These are phyloP conservation scores for Collybia sp. DNA, from an alignment of 768 basidiomycete species.

Conservation along the genomic window DNA sequence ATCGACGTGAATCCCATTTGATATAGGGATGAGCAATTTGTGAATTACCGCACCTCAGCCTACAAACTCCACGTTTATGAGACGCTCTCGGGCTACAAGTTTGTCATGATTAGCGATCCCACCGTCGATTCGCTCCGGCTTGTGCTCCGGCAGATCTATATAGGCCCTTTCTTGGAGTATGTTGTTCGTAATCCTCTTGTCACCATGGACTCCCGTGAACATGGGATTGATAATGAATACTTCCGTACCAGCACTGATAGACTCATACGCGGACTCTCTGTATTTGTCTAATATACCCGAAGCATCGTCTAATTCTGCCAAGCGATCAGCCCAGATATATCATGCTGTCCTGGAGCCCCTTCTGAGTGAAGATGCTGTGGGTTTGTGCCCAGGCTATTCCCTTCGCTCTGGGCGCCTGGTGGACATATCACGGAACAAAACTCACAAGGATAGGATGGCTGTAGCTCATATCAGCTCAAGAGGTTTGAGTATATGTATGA, in stretches of 20 bases:
- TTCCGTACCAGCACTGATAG: slow-evolving; percentile 80
- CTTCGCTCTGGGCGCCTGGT: too few species aligned
- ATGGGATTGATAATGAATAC: slow-evolving; percentile 91
- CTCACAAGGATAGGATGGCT: too few species aligned
- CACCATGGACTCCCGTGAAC: slow-evolving; percentile 74
- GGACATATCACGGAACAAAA: too few species aligned
- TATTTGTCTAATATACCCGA: slow-evolving; percentile 29
- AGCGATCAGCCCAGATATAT: neutral
- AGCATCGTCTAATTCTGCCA: neutral
- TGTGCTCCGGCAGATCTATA: slow-evolving; percentile 83
- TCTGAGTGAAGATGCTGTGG: too few species aligned
- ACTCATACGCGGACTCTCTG: slow-evolving; percentile 55
- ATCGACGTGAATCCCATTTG: slow-evolving; percentile 1
- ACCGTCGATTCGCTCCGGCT: slow-evolving; percentile 77
- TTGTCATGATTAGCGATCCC: slow-evolving; percentile 91
- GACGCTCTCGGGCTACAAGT: slow-evolving; percentile 89
- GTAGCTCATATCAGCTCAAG: too few species aligned
- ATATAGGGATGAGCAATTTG: slow-evolving; percentile 84
- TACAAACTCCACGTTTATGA: slow-evolving; percentile 95
- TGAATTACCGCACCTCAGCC: slow-evolving; percentile 82
- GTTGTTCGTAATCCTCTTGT: slow-evolving; percentile 91
- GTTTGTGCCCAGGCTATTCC: too few species aligned
- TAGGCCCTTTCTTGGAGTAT: slow-evolving; percentile 91
- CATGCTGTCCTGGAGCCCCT: too few species aligned
- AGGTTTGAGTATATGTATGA: too few species aligned